Conservation (phyloP, 805 yeast genomes). For the Hanseniaspora taiwanica region DNA sequence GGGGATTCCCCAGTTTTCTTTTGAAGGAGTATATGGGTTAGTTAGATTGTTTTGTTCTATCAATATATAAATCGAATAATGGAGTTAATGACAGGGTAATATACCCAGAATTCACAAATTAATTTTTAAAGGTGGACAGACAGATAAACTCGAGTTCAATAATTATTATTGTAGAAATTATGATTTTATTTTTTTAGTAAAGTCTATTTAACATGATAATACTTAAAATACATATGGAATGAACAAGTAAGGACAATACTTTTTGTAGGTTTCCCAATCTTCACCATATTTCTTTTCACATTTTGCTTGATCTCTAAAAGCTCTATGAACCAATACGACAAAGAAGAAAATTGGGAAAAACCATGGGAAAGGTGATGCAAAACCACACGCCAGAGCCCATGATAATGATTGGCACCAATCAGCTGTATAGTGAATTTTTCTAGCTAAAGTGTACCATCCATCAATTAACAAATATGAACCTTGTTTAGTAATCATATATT, state of each 20-base stretch:
- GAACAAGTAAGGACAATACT: slow-evolving; percentile 82
- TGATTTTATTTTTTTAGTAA: no score
- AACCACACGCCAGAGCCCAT: slow-evolving; percentile 90
- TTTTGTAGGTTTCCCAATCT: slow-evolving; percentile 81
- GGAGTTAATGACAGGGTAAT: no score
- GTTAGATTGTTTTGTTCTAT: no score
- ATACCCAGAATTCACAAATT: no score
- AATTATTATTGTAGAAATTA: no score
- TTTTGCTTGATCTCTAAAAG: slow-evolving; percentile 73
- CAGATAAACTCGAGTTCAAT: no score
- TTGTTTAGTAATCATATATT: slow-evolving; percentile 67
- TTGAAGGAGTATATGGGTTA: no score
- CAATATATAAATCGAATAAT: no score
- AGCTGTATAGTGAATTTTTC: slow-evolving; percentile 91
- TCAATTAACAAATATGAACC: slow-evolving; percentile 80
- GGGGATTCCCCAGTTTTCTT: no score
- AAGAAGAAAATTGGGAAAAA: slow-evolving; percentile 90
- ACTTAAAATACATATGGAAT: slow-evolving; percentile 69
- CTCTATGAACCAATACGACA: slow-evolving; percentile 77
- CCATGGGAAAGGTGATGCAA: slow-evolving; percentile 83
- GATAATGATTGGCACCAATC: slow-evolving; percentile 78
- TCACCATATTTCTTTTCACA: slow-evolving; percentile 82
- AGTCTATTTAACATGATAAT: not conserved
- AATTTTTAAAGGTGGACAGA: no score
- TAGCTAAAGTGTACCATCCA: slow-evolving; percentile 90